Base-by-base conservation (phyloP, 2,329 filamentous ascomycete genomes). In the Ustilaginoidea virens region DNA sequence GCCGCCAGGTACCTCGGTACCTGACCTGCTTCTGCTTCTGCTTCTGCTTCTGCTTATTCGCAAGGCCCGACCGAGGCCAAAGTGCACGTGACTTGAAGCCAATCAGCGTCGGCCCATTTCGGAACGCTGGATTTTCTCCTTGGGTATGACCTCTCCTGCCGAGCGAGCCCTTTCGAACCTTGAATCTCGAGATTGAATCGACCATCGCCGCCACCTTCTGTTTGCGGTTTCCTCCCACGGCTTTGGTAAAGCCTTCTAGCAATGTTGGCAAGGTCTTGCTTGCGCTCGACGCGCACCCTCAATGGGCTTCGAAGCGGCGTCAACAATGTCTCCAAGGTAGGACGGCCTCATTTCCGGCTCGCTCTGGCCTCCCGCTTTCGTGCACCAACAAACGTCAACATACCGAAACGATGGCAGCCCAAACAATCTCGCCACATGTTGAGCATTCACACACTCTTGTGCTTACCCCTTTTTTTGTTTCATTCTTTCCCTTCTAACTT, bases 191-290 rank as follows among this genome's bases (percentile, higher is more conserved):
- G 43, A 53, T 41, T 48, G 48, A 50, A 38, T 27, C 22, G 41
- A 41, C 33, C 47, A 52, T 50, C 45, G 49, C 45, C 48, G 48
- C 43, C 45, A 44, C 39, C 42, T 35, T 42, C 41, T 47, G 44
- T 53, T 48, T 43, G 48, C 49, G 49, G 48, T 43, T 42, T n/a
- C 38, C 40, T 44, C 40, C 38, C 48, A 45, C 50, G 49, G 49
- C 43, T 47, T 46, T 49, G 46, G 44, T 54, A 46, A 44, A 53
- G 46, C 45, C 51, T 43, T 58, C 58, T 59, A 69, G 79, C 60
- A 56, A 94, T 96, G 87, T 76, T 94, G 72, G 80, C 82, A 66
- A 80, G 85, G 71, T 83, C 85, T 63, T 74, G 74, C 64, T 65
- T 92, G 70, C 83, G 83, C 69, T 75, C 80, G 58, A 71, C 80